Evolutionary conservation across 1,284 basidiomycete species (phyloP).

Genomic region (Apiotrichum montevideense): DNA sequence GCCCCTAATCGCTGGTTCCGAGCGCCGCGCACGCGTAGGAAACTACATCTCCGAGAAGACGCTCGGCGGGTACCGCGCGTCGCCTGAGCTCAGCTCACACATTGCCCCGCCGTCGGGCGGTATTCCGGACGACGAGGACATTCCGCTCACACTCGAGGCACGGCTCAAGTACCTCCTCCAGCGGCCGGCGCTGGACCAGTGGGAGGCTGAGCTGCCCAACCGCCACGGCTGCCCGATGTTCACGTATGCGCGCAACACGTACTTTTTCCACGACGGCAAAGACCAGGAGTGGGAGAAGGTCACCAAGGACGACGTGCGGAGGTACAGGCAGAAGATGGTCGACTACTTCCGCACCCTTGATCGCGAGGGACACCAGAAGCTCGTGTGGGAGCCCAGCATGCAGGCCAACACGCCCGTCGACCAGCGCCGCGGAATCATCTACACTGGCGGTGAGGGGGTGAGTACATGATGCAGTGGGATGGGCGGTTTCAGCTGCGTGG

Average conservation of each 20-base stretch:
- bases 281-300: constrained; percentile 40
- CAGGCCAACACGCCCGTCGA: constrained; percentile 26
- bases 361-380: constrained; percentile 27
- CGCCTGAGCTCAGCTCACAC: constrained; percentile 8
- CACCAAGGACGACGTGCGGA: constrained; percentile 32
- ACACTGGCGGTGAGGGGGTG: constrained; percentile 47
- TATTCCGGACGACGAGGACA: constrained; percentile 19
- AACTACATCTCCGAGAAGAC: constrained; percentile 1
- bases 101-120: constrained; percentile 30
- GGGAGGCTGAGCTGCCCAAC: constrained; percentile 38
- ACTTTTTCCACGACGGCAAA: constrained; percentile 45
- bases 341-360: constrained; percentile 41
- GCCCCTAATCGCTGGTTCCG: constrained; percentile 9
- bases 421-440: constrained; percentile 45
- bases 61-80: background rate
- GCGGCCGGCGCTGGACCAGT: constrained; percentile 37
- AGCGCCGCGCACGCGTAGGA: constrained; percentile 6
- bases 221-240: constrained; percentile 39
- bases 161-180: constrained; percentile 29
- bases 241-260: constrained; percentile 41
- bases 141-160: constrained; percentile 36
- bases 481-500: too few relatives aligned
- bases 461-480: constrained; percentile 5
- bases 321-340: constrained; percentile 41
- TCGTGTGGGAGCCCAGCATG: constrained; percentile 41